A percentile compares a stretch with the other conserved stretches of the same genome.
Evolutionary conservation across 805 yeast species (phyloP).

Genomic region (Cyberlindnera mississippiensis): DNA sequence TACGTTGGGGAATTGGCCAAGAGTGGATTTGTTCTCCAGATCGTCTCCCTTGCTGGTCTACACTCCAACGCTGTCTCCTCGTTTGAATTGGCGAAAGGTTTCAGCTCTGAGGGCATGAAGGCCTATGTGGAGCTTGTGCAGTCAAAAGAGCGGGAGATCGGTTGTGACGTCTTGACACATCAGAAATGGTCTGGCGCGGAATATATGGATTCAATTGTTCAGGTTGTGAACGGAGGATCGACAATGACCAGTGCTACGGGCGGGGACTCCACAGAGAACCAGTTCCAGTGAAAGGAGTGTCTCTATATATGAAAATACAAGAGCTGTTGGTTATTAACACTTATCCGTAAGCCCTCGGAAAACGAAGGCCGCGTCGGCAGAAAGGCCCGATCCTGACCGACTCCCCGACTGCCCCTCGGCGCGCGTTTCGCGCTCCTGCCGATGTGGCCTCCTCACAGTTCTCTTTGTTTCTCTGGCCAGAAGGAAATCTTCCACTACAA

Average conservation of each 20-base stretch:
- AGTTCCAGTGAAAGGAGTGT: no score
- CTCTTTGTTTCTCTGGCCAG: no score
- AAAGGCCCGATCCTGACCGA: no score
- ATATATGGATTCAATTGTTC: constrained; percentile 36
- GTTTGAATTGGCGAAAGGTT: constrained; percentile 46
- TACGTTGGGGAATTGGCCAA: constrained; percentile 53
- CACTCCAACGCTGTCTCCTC: constrained; percentile 51
- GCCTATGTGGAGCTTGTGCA: constrained; percentile 55
- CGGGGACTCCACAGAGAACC: constrained; percentile 17
- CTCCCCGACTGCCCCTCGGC: no score
- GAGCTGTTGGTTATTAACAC: no score
- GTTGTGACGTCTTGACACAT: constrained; percentile 53
- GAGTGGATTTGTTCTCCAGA: constrained; percentile 54
- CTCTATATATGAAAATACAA: no score
- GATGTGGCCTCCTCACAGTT: no score
- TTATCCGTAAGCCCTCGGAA: no score
- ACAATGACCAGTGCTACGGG: constrained; percentile 17
- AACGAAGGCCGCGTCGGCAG: no score
- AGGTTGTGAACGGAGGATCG: constrained; percentile 17
- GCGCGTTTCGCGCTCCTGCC: no score
- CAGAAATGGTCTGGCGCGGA: constrained; percentile 65
- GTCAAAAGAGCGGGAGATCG: constrained; percentile 38
- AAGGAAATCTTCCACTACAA: no score
- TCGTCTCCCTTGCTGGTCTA: constrained; percentile 58
- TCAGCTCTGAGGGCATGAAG: constrained; percentile 51